These are phyloP conservation scores for Candida namnaoensis DNA, from an alignment of 805 yeast genomes.

Conservation along the genomic window DNA sequence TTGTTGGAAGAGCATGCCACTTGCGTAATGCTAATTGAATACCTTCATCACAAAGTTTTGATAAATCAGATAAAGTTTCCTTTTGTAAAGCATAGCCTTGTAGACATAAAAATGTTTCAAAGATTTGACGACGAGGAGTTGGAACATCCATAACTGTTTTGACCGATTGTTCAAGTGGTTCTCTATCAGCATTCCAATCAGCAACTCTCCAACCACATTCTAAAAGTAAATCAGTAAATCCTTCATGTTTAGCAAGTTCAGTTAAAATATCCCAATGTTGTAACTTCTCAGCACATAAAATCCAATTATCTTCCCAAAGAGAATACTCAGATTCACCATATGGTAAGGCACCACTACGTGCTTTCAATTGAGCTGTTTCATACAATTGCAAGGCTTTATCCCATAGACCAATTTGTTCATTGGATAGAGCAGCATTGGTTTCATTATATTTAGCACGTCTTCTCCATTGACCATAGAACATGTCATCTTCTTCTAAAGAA, in stretches of 20 bases:
- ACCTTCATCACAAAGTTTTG: constrained; percentile 90
- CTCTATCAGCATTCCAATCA: constrained; percentile 94
- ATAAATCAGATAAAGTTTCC: constrained; percentile 76
- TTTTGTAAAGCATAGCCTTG: constrained; percentile 92
- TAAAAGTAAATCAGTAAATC: constrained; percentile 86
- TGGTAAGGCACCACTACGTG: constrained; percentile 90
- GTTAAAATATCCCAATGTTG: constrained; percentile 98
- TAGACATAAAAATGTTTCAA: constrained; percentile 86
- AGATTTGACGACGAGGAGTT: constrained; percentile 92
- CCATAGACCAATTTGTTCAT: constrained; percentile 94
- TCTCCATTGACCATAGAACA: constrained; percentile 98
- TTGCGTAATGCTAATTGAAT: constrained; percentile 85
- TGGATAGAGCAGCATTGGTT: constrained; percentile 87
- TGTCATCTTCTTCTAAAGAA: constrained; percentile 84
- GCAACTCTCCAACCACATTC: constrained; percentile 99
- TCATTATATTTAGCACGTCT: constrained; percentile 91
- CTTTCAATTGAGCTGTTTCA: constrained; percentile 94
- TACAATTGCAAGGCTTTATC: constrained; percentile 88
- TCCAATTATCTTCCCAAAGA: constrained; percentile 99
- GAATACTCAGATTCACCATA: constrained; percentile 93
- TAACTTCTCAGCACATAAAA: constrained; percentile 88
- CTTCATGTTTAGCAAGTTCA: constrained; percentile 95
- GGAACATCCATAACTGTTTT: constrained; percentile 98
- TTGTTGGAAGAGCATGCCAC: constrained; percentile 83
- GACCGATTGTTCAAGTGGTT: constrained; percentile 88